These are phyloP conservation scores for Claviceps pusilla DNA, from an alignment of 2,329 filamentous ascomycete genomes.

Conservation along the genomic window DNA sequence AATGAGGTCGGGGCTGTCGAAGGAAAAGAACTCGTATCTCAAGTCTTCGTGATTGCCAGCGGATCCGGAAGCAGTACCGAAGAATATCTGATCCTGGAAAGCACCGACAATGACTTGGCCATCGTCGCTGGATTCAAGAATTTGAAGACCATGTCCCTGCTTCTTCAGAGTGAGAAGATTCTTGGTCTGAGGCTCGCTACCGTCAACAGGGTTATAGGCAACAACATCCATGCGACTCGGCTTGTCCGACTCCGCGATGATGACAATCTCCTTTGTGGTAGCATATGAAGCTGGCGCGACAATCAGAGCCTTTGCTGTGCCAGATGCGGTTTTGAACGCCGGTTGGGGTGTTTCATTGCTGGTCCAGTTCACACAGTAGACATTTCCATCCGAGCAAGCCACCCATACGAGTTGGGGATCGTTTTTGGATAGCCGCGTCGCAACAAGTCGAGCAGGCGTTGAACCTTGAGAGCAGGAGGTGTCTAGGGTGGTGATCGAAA, in stretches of 20 bases:
- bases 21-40: slow-evolving; percentile 41
- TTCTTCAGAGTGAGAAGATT: slow-evolving; percentile 23
- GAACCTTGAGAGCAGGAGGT: slow-evolving; percentile 12
- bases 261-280: slow-evolving; percentile 27
- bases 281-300: slow-evolving; percentile 24
- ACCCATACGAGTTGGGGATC: slow-evolving; percentile 41
- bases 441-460: slow-evolving; percentile 22
- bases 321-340: slow-evolving; percentile 27
- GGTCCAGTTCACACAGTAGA: slow-evolving; percentile 46
- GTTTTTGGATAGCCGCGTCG: slow-evolving; percentile 24
- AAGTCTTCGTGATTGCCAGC: slow-evolving; percentile 13
- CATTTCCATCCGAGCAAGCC: slow-evolving; percentile 39
- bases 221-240: slow-evolving; percentile 23
- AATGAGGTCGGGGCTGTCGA: slow-evolving; percentile 48
- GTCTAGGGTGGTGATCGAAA: slow-evolving; percentile 33
- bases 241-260: slow-evolving; percentile 30
- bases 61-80: slow-evolving; percentile 15
- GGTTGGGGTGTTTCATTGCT: slow-evolving; percentile 27
- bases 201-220: slow-evolving; percentile 27
- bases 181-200: slow-evolving; percentile 17
- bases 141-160: slow-evolving; percentile 20
- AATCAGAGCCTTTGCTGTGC: slow-evolving; percentile 30
- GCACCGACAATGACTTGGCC: slow-evolving; percentile 40
- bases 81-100: slow-evolving; percentile 22
- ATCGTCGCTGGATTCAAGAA: slow-evolving; percentile 34